These are phyloP conservation scores for Apium graveolens DNA, from an alignment of 129 eudicot species.

Conservation along the genomic window DNA sequence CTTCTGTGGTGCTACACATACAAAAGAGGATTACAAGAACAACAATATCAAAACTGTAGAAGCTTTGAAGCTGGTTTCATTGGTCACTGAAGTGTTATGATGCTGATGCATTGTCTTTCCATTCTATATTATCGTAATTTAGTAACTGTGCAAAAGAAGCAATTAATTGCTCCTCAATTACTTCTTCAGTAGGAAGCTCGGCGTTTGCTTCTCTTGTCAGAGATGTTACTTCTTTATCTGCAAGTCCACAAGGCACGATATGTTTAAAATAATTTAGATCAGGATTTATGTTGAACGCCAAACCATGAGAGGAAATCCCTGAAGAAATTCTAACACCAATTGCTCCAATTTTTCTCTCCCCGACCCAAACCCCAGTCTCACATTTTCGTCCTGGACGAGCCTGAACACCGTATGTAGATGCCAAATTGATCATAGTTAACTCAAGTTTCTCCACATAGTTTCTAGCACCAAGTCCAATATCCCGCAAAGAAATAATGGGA, in stretches of 20 bases:
- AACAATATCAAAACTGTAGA: background rate
- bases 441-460: conserved; percentile 93
- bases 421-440: conserved; percentile 73
- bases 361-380: conserved; percentile 98
- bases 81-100: background rate
- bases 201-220: conserved; percentile 46
- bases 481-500: conserved; percentile 75
- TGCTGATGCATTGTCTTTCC: conserved; percentile 29
- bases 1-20: background rate
- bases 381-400: conserved; percentile 61
- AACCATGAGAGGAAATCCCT: conserved; percentile 86
- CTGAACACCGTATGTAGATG: conserved; percentile 65
- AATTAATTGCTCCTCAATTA: conserved; percentile 57
- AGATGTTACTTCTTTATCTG: conserved; percentile 81
- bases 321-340: conserved; percentile 87
- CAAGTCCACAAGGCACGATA: conserved; percentile 95
- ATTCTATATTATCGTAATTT: conserved; percentile 41
- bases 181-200: conserved; percentile 64
- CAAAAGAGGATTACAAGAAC: background rate
- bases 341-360: conserved; percentile 87
- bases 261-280: conserved; percentile 73
- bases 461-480: conserved; percentile 76
- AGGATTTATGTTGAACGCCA: conserved; percentile 85
- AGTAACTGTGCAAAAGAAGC: conserved; percentile 58
- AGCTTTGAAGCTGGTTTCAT: background rate